These are phyloP conservation scores for Durio zibethinus DNA, from an alignment of 345 rosid genomes.

Conservation along the genomic window DNA sequence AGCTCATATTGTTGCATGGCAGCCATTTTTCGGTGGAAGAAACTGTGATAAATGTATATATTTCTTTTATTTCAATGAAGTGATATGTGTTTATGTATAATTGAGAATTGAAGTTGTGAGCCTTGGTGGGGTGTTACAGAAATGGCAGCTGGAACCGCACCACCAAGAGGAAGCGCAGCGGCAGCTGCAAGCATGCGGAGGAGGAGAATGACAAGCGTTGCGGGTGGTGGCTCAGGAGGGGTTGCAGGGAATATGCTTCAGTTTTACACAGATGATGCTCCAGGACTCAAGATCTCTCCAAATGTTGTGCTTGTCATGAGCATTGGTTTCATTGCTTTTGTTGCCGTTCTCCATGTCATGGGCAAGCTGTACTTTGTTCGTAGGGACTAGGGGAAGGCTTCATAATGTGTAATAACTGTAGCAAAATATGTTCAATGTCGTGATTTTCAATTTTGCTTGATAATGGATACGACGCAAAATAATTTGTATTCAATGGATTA, in stretches of 20 bases:
- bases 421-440: background rate
- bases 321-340: conserved; percentile 92
- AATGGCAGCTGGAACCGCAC: conserved; percentile 77
- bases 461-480: too few species aligned
- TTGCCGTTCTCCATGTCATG: conserved; percentile 77
- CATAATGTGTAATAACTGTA: background rate
- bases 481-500: too few species aligned
- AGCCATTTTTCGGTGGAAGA: too few species aligned
- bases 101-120: background rate
- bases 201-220: conserved; percentile 58
- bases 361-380: conserved; percentile 78
- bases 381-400: conserved; percentile 26
- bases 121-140: conserved; percentile 21
- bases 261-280: conserved; percentile 87
- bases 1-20: too few species aligned
- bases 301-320: conserved; percentile 89
- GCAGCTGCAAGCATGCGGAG: conserved; percentile 80
- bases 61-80: background rate
- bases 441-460: background rate
- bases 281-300: conserved; percentile 83
- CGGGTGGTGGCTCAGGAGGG: conserved; percentile 68
- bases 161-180: conserved; percentile 87
- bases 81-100: background rate
- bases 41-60: background rate
- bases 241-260: conserved; percentile 84